These are phyloP conservation scores for Miamiensis avidus DNA, from an alignment of 169 alveolate species.

Conservation along the genomic window DNA sequence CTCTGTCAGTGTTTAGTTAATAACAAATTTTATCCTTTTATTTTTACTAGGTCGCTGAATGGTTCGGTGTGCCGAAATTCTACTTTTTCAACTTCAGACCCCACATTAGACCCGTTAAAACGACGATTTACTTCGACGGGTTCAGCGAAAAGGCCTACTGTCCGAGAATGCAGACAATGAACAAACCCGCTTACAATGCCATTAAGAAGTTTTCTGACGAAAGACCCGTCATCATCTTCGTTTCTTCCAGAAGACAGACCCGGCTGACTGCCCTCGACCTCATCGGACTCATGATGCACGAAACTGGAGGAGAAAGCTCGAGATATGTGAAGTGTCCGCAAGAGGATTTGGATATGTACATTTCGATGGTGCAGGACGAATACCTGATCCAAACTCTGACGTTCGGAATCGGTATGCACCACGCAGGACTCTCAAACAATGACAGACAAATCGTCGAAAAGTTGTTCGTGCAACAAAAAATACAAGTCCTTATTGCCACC, in stretches of 20 bases:
- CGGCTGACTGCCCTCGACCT: constrained; percentile 97
- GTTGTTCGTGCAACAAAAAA: constrained; percentile 91
- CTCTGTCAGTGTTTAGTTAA: neutral
- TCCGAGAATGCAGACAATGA: constrained; percentile 98
- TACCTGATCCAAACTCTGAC: constrained; percentile 86
- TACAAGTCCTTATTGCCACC: constrained; percentile 91
- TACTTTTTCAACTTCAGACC: constrained; percentile 98
- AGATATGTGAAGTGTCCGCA: constrained; percentile 34
- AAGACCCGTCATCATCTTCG: constrained; percentile 97
- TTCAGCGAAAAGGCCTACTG: constrained; percentile 94
- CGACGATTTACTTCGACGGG: constrained; percentile 96
- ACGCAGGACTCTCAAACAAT: constrained; percentile 95
- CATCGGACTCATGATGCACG: constrained; percentile 66
- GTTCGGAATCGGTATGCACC: constrained; percentile 97
- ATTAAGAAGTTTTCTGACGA: constrained; percentile 90
- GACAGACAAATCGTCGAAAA: constrained; percentile 97
- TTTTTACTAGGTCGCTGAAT: constrained; percentile 88
- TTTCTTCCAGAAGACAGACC: constrained; percentile 97
- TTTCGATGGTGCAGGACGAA: constrained; percentile 80
- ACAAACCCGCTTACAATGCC: constrained; percentile 93
- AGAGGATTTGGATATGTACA: constrained; percentile 27
- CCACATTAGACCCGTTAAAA: constrained; percentile 98
- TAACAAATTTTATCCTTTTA: too few species aligned
- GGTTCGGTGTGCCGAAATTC: constrained; percentile 96
- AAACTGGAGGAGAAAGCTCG: constrained; percentile 48